A percentile compares a stretch with the other conserved stretches of the same genome.
Evolutionary conservation across 805 yeast species (phyloP).

Genomic region (Candida chilensis): DNA sequence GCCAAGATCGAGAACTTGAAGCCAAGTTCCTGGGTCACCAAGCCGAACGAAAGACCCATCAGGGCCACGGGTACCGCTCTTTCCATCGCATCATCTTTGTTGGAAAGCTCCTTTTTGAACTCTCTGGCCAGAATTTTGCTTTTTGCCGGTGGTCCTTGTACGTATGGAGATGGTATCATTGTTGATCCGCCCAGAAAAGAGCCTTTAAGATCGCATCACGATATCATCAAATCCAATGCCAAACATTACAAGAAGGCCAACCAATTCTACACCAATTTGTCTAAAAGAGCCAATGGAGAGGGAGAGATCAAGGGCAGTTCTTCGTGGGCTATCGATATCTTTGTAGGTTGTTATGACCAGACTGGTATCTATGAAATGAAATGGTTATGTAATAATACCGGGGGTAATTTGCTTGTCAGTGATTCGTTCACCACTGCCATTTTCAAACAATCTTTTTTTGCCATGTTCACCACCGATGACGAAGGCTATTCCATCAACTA

Average conservation of each 20-base stretch:
- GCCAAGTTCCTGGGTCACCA: not conserved
- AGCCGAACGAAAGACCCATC: conserved; percentile 13
- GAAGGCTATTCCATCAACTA: conserved; percentile 1
- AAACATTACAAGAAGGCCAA: conserved; percentile 14
- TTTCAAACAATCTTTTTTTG: conserved; percentile 10
- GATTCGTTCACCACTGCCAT: conserved; percentile 17
- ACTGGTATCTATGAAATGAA: conserved; percentile 34
- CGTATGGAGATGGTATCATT: conserved; percentile 23
- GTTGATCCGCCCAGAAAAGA: conserved; percentile 7
- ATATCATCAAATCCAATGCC: conserved; percentile 18
- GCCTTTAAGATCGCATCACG: conserved; percentile 23
- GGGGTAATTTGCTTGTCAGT: conserved; percentile 18
- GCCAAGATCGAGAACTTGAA: conserved; percentile 1
- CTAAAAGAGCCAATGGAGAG: conserved; percentile 18
- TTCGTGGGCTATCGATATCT: conserved; percentile 19
- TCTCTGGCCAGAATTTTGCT: conserved; percentile 16
- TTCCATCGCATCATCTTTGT: conserved; percentile 11
- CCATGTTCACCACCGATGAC: conserved; percentile 2
- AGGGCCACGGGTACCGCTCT: conserved; percentile 26
- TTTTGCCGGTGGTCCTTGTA: conserved; percentile 29
- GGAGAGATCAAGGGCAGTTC: conserved; percentile 6
- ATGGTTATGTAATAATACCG: conserved; percentile 16
- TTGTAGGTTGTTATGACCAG: conserved; percentile 28
- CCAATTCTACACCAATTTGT: conserved; percentile 17
- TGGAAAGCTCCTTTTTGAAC: conserved; percentile 11